Evolutionary conservation across 306 rosid genomes (phyloP).

Genomic region (Hippophae rhamnoides): DNA sequence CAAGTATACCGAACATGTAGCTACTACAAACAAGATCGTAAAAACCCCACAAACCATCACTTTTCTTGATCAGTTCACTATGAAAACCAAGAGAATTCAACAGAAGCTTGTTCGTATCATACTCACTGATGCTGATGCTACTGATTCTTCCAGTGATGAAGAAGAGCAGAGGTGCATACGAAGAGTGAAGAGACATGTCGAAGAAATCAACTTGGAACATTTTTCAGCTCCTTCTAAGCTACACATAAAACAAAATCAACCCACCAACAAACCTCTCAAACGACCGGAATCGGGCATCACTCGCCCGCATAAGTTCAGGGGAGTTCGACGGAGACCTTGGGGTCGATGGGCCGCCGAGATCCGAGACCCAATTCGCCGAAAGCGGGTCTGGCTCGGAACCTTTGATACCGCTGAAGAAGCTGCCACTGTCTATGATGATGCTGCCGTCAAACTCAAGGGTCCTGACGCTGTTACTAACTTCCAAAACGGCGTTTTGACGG

Average conservation of each 20-base stretch:
- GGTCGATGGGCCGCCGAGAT: slow-evolving; percentile 87
- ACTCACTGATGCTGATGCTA: slow-evolving; percentile 64
- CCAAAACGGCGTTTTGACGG: slow-evolving; percentile 17
- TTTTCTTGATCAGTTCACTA: neutral
- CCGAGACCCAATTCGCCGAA: slow-evolving; percentile 53
- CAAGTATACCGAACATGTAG: slow-evolving; percentile 18
- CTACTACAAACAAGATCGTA: slow-evolving; percentile 10
- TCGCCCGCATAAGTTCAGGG: slow-evolving; percentile 34
- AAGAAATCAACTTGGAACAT: slow-evolving; percentile 26
- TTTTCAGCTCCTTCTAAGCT: neutral
- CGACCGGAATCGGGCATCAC: neutral
- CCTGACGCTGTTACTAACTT: slow-evolving; percentile 59
- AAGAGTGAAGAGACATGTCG: slow-evolving; percentile 32
- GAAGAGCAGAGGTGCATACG: neutral
- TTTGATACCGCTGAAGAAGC: slow-evolving; percentile 83
- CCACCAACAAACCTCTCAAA: slow-evolving; percentile 19
- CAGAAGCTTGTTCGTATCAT: slow-evolving; percentile 52
- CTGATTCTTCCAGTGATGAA: slow-evolving; percentile 64
- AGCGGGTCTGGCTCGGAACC: slow-evolving; percentile 78
- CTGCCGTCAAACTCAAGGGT: slow-evolving; percentile 56
- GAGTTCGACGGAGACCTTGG: slow-evolving; percentile 83
- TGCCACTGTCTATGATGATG: slow-evolving; percentile 57
- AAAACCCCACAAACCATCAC: neutral
- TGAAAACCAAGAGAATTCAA: neutral
- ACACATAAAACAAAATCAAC: slow-evolving; percentile 10